Conservation (phyloP, 1,284 basidiomycete species). For the Fistulina hepatica region DNA sequence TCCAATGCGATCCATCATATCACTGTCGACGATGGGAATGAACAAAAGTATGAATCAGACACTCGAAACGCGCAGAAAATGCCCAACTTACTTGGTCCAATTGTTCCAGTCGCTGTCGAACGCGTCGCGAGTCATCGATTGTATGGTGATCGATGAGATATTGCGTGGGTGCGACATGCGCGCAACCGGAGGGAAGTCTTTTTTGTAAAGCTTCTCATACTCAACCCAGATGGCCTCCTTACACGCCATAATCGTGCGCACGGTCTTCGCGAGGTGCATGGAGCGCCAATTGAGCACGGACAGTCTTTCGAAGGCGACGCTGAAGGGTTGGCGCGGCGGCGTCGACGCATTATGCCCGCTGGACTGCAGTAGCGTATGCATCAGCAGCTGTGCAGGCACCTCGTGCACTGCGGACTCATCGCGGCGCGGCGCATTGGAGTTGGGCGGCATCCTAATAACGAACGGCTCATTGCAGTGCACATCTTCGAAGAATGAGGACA, state of each 20-base stretch:
- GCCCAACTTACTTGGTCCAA: conserved; percentile 50
- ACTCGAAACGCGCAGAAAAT: neutral
- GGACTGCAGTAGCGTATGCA: neutral
- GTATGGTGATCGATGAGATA: too few species aligned
- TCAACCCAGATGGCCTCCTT: conserved; percentile 60
- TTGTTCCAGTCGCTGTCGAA: conserved; percentile 58
- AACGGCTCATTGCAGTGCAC: conserved; percentile 41
- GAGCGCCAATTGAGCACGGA: conserved; percentile 26
- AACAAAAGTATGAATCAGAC: conserved; percentile 6
- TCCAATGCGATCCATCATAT: conserved; percentile 63
- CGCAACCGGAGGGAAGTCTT: conserved; percentile 27
- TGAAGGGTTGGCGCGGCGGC: conserved; percentile 20
- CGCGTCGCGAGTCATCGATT: conserved; percentile 37
- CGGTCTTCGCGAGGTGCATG: conserved; percentile 52
- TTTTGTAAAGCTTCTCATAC: conserved; percentile 39
- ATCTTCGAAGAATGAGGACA: conserved; percentile 46
- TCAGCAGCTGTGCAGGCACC: conserved; percentile 3
- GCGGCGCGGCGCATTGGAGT: conserved; percentile 22
- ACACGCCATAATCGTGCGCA: conserved; percentile 45
- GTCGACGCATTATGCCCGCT: conserved; percentile 11
- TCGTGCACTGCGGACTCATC: conserved; percentile 12
- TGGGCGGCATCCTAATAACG: conserved; percentile 46
- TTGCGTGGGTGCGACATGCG: neutral
- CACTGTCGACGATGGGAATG: conserved; percentile 31
- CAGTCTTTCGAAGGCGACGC: too few species aligned